Conservation (phyloP, 257 asterid genomes). For the Plantago elongata region DNA sequence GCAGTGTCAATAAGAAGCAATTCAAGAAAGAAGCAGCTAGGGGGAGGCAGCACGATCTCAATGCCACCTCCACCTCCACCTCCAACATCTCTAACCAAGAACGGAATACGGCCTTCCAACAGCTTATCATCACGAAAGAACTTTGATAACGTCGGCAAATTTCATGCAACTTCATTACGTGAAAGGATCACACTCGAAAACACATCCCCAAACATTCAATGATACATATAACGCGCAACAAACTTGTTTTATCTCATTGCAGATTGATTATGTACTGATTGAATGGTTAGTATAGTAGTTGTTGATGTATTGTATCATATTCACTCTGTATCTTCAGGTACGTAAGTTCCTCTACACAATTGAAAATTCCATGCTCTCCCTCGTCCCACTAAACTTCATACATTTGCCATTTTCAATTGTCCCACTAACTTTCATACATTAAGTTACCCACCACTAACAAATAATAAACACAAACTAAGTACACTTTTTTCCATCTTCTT, state of each 20-base stretch:
- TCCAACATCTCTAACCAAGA: constrained; percentile 35
- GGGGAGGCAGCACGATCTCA: constrained; percentile 31
- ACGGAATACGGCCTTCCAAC: constrained; percentile 24
- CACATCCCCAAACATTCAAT: constrained; percentile 52
- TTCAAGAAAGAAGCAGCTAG: constrained; percentile 26
- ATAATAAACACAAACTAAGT: too few relatives aligned
- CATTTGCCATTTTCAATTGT: too few relatives aligned
- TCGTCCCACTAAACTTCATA: too few relatives aligned
- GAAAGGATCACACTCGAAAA: constrained; percentile 43
- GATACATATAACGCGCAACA: constrained; percentile 6
- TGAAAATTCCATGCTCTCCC: not conserved
- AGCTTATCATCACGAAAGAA: constrained; percentile 29
- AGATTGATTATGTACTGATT: not conserved
- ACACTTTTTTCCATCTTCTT: too few relatives aligned
- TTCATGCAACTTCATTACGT: constrained; percentile 24
- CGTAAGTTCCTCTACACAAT: not conserved
- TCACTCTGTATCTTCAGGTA: not conserved
- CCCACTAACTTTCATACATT: too few relatives aligned
- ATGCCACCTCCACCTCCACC: constrained; percentile 51
- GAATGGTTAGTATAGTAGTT: not conserved
- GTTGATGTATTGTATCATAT: constrained; percentile 5
- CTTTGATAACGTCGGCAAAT: constrained; percentile 20
- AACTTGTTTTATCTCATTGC: not conserved
- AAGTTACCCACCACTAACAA: too few relatives aligned
- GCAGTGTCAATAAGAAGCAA: constrained; percentile 36